Evolutionary conservation across 2,329 filamentous ascomycete species (phyloP), one percentile per base, ranked within the genome.

Genomic region (Fusarium floridanum): DNA sequence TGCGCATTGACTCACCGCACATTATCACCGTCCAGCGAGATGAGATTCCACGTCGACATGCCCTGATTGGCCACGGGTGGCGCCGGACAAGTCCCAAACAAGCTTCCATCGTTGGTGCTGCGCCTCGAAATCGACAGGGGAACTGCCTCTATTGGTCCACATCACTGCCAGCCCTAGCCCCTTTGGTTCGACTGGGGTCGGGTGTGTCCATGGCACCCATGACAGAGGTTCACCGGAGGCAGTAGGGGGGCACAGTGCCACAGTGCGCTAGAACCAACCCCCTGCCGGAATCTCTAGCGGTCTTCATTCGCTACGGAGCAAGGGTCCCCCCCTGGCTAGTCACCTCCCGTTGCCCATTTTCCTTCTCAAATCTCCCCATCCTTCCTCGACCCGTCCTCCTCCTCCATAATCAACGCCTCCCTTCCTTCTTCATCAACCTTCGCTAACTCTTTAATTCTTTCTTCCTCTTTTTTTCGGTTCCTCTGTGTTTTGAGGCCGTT

Each of bases 61-160:
- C 32, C 60, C 48, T 78, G 66, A 78, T 79, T 78, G 77, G 77
- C 36, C 43, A 65, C 27, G 67, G 48, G 45, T 60, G 64, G 43
- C 65, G 63, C 63, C 70, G 68, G 64, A 22, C 29, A 56, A 63
- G 48, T 57, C 69, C 75, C 56, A 73, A 72, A 76, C 77, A 78
- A 79, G 77, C 77, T 78, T 79, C 73, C 75, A 75, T 74, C 60
- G 71, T 53, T 71, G 56, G 57, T 74, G 69, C 77, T 78, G 77
- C 77, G 77, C 77, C 77, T 76, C 73, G 39, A 43, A 65, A 66
- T 48, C 22, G 53, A 61, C 73, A 75, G 61, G 73, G 73, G 64
- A 24, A 12, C 34, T 57, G 20, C n/a, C 32, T 65, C 62, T 22
- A 65, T 65, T 65, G 50, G 50, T 57, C 39, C 37, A 27, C 34